Evolutionary conservation across 768 basidiomycete genomes (phyloP), one percentile per base, ranked within the genome.

Genomic region (Tephrocybe sp.): DNA sequence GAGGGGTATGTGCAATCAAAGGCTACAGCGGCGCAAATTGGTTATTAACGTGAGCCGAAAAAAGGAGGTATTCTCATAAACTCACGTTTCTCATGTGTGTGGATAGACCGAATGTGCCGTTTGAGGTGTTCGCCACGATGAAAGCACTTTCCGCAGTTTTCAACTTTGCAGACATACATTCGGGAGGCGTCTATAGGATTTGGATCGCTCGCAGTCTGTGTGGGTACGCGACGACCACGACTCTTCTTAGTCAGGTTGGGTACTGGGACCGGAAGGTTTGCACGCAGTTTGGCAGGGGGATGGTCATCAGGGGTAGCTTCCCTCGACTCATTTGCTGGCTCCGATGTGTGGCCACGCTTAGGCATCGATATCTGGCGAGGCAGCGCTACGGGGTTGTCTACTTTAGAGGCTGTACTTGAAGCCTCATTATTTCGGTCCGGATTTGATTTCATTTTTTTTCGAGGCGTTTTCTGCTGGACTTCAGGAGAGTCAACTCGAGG

Each of bases 1-100:
- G 72, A 63, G 3, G 80, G 74, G 60, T 78, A 78, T 22, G 84
- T 77, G 67, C 89, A 92, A 59, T 82, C 76, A 71, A 84, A 87
- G 8, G 89, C 89, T 91, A 61, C 5, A 60, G 52, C 41, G 52
- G 20, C 23, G 22, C 44, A 20, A 36, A 39, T 55, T 51, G 54
- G 61, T 51, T 30, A 57, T 48, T 34, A 53, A 44, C 17, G 30
- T 48, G 56, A 53, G 52, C 36, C 4, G 13, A 54, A 60, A 41
- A 48, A 39, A 52, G 19, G 53, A 22, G 57, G 13, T 16, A 56
- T 39, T 45, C 52, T 45, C 57, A 58, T 26, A 44, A 38, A 75
- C 87, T 66, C 62, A 89, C 87, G 87, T 74, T 87, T 90, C 60
- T 91, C 89, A 57, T 88, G 73, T 1, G 90, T 91, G 66, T 93